Evolutionary conservation across 768 basidiomycete species (phyloP).

Genomic region (Termitomyces sp.): DNA sequence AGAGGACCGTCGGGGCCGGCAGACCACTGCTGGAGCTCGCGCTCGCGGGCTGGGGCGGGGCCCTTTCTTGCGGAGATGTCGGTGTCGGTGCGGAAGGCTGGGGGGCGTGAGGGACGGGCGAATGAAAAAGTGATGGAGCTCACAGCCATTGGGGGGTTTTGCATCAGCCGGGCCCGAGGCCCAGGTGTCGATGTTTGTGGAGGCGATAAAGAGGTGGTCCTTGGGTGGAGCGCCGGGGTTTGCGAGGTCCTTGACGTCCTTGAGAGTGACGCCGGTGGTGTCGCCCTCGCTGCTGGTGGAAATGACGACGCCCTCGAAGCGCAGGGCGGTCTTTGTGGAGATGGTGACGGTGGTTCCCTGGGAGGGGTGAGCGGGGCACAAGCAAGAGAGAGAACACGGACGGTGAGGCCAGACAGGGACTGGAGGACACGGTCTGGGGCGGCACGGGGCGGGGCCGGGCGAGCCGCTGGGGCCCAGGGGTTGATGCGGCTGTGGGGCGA

Average conservation of each 20-base stretch:
- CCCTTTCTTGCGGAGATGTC: slow-evolving; percentile 64
- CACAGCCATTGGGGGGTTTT: slow-evolving; percentile 60
- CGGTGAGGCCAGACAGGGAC: slow-evolving; percentile 63
- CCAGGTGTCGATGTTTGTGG: slow-evolving; percentile 69
- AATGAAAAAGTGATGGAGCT: slow-evolving; percentile 10
- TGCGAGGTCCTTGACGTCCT: slow-evolving; percentile 70
- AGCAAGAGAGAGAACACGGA: slow-evolving; percentile 33
- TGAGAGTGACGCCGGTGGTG: slow-evolving; percentile 65
- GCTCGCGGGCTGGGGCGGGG: slow-evolving; percentile 40
- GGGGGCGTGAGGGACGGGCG: not conserved
- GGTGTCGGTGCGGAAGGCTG: slow-evolving; percentile 79
- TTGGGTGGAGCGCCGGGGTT: slow-evolving; percentile 63
- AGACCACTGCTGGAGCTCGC: slow-evolving; percentile 80
- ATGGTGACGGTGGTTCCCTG: slow-evolving; percentile 78
- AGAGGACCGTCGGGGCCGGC: slow-evolving; percentile 31
- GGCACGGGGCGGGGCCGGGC: slow-evolving; percentile 65
- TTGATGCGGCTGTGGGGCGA: no score
- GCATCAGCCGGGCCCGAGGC: slow-evolving; percentile 69
- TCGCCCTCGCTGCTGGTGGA: slow-evolving; percentile 62
- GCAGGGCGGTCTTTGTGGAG: slow-evolving; percentile 59
- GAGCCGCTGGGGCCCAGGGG: no score
- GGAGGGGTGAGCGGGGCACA: not conserved
- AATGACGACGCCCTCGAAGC: slow-evolving; percentile 67
- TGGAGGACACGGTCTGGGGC: slow-evolving; percentile 64
- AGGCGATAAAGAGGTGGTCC: slow-evolving; percentile 63